A percentile compares a stretch with the other conserved stretches of the same genome.
Evolutionary conservation across 75 land plant species (phyloP).

Genomic region (Picea sitchensis): DNA sequence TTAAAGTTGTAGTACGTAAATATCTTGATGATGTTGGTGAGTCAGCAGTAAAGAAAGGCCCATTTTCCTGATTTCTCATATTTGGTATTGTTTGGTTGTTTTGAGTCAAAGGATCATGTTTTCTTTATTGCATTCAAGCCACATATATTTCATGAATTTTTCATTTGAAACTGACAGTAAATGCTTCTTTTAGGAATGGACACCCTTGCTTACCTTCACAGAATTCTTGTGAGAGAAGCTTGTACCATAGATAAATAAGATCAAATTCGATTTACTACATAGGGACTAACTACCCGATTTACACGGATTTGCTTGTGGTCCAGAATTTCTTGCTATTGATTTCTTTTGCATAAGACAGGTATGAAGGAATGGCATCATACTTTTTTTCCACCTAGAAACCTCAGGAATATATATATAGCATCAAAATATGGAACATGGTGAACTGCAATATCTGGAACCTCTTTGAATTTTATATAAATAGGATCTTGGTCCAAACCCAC

Average conservation of each 20-base stretch:
- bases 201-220: too few species aligned
- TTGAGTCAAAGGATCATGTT: not conserved
- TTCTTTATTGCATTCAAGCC: not conserved
- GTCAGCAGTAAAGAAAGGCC: not conserved
- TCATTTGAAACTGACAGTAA: not conserved
- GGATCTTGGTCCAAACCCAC: conserved; percentile 97
- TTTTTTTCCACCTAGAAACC: conserved; percentile 79
- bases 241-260: too few species aligned
- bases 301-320: too few species aligned
- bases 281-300: too few species aligned
- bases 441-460: conserved; percentile 37
- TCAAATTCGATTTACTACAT: too few species aligned
- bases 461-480: conserved; percentile 44
- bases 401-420: conserved; percentile 48
- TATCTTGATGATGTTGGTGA: not conserved
- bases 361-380: conserved; percentile 14
- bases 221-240: too few species aligned
- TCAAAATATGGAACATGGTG: conserved; percentile 72
- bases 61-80: not conserved
- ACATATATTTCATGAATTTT: not conserved
- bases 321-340: too few species aligned
- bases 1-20: not conserved
- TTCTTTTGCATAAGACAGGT: too few species aligned
- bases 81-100: not conserved
- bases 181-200: not conserved